Conservation (phyloP, 495 filamentous ascomycete species). For the Podospora appendiculata region DNA sequence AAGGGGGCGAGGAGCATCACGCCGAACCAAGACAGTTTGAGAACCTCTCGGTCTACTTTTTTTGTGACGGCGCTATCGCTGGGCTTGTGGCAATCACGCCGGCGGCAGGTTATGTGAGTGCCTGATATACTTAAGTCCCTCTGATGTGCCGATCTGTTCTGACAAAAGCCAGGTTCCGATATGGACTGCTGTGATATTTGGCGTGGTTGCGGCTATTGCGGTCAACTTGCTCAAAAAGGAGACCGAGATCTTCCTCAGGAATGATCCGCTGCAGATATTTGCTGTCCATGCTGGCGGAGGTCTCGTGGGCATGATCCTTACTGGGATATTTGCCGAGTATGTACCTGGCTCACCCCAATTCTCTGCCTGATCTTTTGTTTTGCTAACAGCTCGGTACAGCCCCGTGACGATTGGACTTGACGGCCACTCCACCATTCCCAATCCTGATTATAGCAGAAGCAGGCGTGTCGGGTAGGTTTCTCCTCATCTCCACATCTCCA, state of each 20-base stretch:
- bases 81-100: constrained; percentile 81
- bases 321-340: constrained; percentile 8
- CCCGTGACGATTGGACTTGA: constrained; percentile 6
- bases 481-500: not conserved
- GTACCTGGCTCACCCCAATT: not conserved
- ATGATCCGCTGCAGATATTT: constrained; percentile 12
- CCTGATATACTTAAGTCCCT: not conserved
- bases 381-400: not conserved
- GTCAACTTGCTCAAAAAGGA: constrained; percentile 9
- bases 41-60: constrained; percentile 85
- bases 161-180: constrained; percentile 5
- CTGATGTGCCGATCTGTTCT: not conserved
- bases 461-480: constrained; percentile 8
- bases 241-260: constrained; percentile 3
- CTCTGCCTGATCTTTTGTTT: not conserved
- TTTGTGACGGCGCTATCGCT: constrained; percentile 85
- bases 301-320: constrained; percentile 11
- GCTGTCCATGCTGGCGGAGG: constrained; percentile 13
- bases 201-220: constrained; percentile 5
- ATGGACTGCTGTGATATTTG: constrained; percentile 10
- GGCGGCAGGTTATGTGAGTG: constrained; percentile 70
- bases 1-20: not conserved
- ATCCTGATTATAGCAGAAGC: constrained; percentile 6
- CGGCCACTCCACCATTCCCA: constrained; percentile 10
- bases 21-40: constrained; percentile 42